Percentiles rank a stretch among this genome's conserved stretches.
Evolutionary conservation across 148 eudicot species (phyloP).

Genomic region (Bassia scoparia): DNA sequence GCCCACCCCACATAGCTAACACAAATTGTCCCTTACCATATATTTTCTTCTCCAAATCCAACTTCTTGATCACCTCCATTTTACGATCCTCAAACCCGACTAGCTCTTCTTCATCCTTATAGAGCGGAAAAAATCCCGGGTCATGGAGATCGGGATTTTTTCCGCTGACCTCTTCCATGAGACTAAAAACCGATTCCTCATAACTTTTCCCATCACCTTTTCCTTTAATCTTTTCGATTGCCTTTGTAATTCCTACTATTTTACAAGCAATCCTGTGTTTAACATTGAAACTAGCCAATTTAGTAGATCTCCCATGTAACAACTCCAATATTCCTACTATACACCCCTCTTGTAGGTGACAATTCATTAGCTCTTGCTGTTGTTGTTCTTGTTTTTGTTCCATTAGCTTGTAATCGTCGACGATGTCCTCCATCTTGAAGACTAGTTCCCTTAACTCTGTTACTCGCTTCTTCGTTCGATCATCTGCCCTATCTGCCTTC

Average conservation of each 20-base stretch:
- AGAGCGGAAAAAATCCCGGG: neutral
- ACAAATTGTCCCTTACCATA: constrained; percentile 1
- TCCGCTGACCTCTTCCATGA: neutral
- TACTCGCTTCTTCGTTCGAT: constrained; percentile 1
- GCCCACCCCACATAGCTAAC: constrained; percentile 1
- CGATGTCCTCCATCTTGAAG: neutral
- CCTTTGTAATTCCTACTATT: neutral
- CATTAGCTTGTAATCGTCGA: neutral
- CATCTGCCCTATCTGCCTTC: neutral
- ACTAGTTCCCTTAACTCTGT: neutral
- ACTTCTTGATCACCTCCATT: neutral
- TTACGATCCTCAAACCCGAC: neutral
- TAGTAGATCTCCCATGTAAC: neutral
- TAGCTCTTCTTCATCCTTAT: constrained; percentile 3
- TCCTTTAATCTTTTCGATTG: neutral
- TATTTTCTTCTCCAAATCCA: neutral
- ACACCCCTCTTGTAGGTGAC: neutral
- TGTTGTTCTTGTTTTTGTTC: neutral
- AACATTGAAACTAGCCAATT: neutral
- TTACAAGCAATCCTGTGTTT: constrained; percentile 1
- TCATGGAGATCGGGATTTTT: neutral
- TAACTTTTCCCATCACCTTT: neutral
- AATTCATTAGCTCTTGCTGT: too few relatives aligned
- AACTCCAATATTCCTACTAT: neutral
- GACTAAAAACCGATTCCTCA: neutral